Evolutionary conservation across 176 grass and related monocot genomes (phyloP).

Genomic region (Rhynchospora pubera): DNA sequence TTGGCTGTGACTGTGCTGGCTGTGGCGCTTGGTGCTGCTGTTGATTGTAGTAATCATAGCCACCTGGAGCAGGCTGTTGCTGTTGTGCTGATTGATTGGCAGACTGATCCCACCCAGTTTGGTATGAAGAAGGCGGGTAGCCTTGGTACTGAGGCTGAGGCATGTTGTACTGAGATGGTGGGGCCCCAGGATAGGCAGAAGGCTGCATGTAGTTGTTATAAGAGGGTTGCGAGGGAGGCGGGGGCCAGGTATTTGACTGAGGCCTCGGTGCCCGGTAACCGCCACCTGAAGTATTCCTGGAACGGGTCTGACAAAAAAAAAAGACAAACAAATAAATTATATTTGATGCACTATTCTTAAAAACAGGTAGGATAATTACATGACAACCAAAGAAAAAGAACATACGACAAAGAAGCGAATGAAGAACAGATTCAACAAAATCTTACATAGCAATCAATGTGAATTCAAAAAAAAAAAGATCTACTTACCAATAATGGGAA

Average conservation of each 20-base stretch:
- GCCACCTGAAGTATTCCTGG: slow-evolving; percentile 78
- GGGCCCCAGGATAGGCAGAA: slow-evolving; percentile 62
- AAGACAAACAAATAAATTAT: slow-evolving; percentile 27
- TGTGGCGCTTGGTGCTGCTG: slow-evolving; percentile 69
- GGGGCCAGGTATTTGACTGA: slow-evolving; percentile 56
- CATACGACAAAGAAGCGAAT: slow-evolving; percentile 30
- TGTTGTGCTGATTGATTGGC: slow-evolving; percentile 42
- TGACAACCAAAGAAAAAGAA: slow-evolving; percentile 19
- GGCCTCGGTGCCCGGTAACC: slow-evolving; percentile 62
- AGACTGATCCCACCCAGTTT: slow-evolving; percentile 87
- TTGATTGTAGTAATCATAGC: slow-evolving; percentile 94
- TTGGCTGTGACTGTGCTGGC: slow-evolving; percentile 25
- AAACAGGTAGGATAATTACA: slow-evolving; percentile 22
- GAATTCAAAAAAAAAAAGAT: slow-evolving; percentile 33
- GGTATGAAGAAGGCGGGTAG: slow-evolving; percentile 64
- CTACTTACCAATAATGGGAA: slow-evolving; percentile 69
- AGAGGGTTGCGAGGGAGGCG: slow-evolving; percentile 58
- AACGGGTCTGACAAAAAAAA: slow-evolving; percentile 69
- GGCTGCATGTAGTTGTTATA: slow-evolving; percentile 63
- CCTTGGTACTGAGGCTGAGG: slow-evolving; percentile 59
- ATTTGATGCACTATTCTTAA: slow-evolving; percentile 28
- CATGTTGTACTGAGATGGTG: slow-evolving; percentile 62
- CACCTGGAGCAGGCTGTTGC: slow-evolving; percentile 52
- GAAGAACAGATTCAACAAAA: slow-evolving; percentile 27
- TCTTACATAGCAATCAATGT: slow-evolving; percentile 48